phyloP scores from a whole-genome alignment of 2,329 filamentous ascomycete genomes.

The Colletotrichum coccodes region DNA sequence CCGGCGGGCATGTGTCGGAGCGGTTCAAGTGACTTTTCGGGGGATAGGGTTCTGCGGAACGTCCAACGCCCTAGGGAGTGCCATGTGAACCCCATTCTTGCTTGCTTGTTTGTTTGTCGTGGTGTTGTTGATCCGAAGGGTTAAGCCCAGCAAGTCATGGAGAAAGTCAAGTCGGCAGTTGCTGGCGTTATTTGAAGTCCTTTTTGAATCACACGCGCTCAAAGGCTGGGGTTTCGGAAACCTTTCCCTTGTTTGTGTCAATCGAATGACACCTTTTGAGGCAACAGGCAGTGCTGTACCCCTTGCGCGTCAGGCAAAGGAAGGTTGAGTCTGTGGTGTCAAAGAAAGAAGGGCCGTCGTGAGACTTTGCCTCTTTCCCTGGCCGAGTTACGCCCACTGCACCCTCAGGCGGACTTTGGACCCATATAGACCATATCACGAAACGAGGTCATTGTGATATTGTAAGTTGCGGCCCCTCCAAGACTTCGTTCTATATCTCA shows the following conservation, averaged over 20 bases:
- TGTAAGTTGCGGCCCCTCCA: not conserved
- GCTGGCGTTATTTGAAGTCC: not conserved
- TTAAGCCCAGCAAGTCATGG: not conserved
- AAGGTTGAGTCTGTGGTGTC: not conserved
- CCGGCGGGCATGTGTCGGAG: not conserved
- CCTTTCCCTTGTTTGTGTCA: not conserved
- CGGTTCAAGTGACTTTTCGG: not conserved
- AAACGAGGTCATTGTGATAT: not conserved
- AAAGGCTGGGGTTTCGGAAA: not conserved
- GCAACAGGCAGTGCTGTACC: not conserved
- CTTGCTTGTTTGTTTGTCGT: not conserved
- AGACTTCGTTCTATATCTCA: not conserved
- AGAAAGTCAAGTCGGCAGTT: not conserved
- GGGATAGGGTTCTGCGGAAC: not conserved
- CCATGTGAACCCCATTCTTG: not conserved
- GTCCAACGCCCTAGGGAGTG: not conserved
- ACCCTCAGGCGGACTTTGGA: no score
- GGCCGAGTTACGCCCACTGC: not conserved
- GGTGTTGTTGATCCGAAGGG: not conserved
- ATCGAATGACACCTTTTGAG: not conserved
- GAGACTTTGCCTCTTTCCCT: not conserved
- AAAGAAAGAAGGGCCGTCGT: not conserved
- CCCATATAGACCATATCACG: not conserved
- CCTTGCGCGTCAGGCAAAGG: not conserved
- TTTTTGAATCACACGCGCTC: not conserved